phyloP scores from a whole-genome alignment of 2,329 filamentous ascomycete genomes.

The Beauveria brongniartii region DNA sequence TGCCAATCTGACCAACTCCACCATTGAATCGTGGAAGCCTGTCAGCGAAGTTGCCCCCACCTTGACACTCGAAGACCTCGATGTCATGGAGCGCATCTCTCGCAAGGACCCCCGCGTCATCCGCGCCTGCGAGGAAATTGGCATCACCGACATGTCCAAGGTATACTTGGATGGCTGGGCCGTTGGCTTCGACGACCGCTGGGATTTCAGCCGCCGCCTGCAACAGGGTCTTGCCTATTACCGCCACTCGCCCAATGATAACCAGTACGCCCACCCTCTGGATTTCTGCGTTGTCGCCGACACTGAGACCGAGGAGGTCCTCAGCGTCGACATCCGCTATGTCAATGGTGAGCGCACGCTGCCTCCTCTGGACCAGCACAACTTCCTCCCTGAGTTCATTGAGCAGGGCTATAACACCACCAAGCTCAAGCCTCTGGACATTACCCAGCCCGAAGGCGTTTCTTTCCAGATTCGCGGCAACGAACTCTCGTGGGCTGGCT shows the following conservation, averaged over 20 bases:
- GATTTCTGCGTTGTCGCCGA: conserved; percentile 37
- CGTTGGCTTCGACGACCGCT: conserved; percentile 73
- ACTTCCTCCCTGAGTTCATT: conserved; percentile 30
- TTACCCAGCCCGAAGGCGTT: conserved; percentile 32
- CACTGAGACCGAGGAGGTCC: conserved; percentile 40
- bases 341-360: conserved; percentile 41
- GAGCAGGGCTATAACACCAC: conserved; percentile 27
- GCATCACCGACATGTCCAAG: conserved; percentile 75
- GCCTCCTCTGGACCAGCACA: conserved; percentile 29
- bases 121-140: conserved; percentile 65
- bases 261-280: conserved; percentile 51
- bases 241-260: conserved; percentile 61
- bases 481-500: conserved; percentile 52
- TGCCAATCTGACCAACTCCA: conserved; percentile 36
- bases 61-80: conserved; percentile 72
- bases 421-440: conserved; percentile 29
- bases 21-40: conserved; percentile 37
- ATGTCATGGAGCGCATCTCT: conserved; percentile 61
- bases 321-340: conserved; percentile 34
- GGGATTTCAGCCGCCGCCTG: conserved; percentile 61
- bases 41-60: conserved; percentile 38
- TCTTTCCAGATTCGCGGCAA: conserved; percentile 40
- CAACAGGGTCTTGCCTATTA: conserved; percentile 82
- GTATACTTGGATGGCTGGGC: conserved; percentile 82
- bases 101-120: conserved; percentile 66